These are phyloP conservation scores for Pseudogymnoascus sp. DNA, from an alignment of 2,329 filamentous ascomycete genomes.

Conservation along the genomic window DNA sequence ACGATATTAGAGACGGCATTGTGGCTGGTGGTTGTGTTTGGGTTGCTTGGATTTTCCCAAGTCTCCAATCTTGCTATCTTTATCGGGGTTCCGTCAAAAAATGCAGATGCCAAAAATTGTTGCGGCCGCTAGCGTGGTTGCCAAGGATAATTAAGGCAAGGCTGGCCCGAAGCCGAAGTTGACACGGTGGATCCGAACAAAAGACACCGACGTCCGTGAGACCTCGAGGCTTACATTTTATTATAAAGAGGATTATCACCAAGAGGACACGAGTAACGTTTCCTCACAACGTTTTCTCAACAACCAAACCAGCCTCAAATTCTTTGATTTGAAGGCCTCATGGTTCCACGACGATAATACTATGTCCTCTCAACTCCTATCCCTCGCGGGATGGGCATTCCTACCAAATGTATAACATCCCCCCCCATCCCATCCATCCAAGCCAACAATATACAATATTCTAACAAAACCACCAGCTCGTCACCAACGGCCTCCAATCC, in stretches of 20 bases:
- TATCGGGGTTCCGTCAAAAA: slow-evolving; percentile 6
- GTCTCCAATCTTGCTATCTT: slow-evolving; percentile 6
- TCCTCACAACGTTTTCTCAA: neutral
- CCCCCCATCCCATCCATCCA: slow-evolving; percentile 10
- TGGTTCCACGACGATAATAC: neutral
- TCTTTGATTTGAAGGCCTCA: neutral
- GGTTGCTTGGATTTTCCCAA: neutral
- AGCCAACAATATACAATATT: neutral
- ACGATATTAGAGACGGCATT: slow-evolving; percentile 13
- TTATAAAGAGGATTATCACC: neutral
- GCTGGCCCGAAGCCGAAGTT: neutral
- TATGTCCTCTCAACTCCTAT: slow-evolving; percentile 32
- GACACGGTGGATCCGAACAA: slow-evolving; percentile 2
- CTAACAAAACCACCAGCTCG: slow-evolving; percentile 46
- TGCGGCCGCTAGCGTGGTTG: slow-evolving; percentile 19
- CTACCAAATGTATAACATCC: slow-evolving; percentile 45
- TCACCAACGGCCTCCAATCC: slow-evolving; percentile 66
- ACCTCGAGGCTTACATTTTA: neutral
- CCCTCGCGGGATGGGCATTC: slow-evolving; percentile 52
- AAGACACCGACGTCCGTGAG: neutral
- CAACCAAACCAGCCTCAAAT: neutral
- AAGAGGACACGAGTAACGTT: neutral
- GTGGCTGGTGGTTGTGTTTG: slow-evolving; percentile 1
- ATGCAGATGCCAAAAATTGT: slow-evolving; percentile 9
- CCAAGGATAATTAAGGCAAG: slow-evolving; percentile 18